These are phyloP conservation scores for Aureobasidium namibiae DNA, from an alignment of 2,329 filamentous ascomycete species.

Conservation along the genomic window DNA sequence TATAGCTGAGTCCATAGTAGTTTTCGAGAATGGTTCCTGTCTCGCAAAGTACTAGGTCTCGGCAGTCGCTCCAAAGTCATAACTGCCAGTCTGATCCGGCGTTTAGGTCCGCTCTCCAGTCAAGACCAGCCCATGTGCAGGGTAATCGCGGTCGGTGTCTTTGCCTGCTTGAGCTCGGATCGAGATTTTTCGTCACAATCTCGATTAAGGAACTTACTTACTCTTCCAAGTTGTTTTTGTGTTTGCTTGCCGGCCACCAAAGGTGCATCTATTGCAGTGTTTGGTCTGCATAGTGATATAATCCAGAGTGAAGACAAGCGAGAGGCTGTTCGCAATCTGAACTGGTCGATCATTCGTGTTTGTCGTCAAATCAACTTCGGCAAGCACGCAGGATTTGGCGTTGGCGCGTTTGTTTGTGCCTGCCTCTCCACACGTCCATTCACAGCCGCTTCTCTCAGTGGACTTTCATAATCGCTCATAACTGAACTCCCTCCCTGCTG, in stretches of 20 bases:
- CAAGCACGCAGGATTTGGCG: background rate
- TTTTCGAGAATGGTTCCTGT: background rate
- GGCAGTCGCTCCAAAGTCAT: background rate
- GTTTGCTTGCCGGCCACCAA: background rate
- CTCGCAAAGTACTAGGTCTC: background rate
- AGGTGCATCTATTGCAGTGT: background rate
- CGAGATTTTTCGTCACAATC: background rate
- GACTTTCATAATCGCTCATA: background rate
- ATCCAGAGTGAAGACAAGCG: background rate
- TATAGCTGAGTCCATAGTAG: background rate
- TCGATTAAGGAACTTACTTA: background rate
- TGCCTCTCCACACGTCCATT: background rate
- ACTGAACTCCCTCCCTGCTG: background rate
- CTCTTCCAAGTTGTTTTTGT: background rate
- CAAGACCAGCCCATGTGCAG: background rate
- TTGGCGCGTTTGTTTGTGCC: background rate
- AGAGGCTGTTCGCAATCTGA: background rate
- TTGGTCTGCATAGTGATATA: background rate
- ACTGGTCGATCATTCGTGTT: background rate
- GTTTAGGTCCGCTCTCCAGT: background rate
- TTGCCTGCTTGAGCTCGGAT: background rate
- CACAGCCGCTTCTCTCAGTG: background rate
- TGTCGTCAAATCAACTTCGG: background rate
- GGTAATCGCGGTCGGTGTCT: background rate
- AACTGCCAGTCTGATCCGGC: background rate